Conservation (phyloP, 148 eudicot species). For the Cornus florida region DNA sequence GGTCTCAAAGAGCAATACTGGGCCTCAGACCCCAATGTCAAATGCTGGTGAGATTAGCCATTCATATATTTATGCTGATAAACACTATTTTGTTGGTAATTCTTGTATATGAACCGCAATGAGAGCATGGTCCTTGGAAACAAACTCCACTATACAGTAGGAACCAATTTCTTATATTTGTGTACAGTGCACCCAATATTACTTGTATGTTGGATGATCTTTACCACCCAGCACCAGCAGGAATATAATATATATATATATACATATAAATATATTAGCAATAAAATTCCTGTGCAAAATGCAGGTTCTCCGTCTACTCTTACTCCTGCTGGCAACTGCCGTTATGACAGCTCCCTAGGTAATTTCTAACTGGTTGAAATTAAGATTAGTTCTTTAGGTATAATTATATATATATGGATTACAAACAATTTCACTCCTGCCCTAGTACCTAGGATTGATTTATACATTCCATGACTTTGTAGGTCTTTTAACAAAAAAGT, state of each 20-base stretch:
- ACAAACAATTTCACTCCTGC: background rate
- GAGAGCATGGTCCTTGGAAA: slow-evolving; percentile 7
- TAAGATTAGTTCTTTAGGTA: background rate
- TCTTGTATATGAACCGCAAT: slow-evolving; percentile 1
- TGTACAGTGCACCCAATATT: background rate
- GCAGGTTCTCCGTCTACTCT: slow-evolving; percentile 70
- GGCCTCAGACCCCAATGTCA: slow-evolving; percentile 69
- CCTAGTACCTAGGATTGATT: background rate
- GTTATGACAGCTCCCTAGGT: slow-evolving; percentile 96
- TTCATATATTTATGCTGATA: background rate
- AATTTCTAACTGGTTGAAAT: slow-evolving; percentile 18
- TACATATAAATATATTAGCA: background rate
- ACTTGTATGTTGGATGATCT: background rate
- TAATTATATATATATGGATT: background rate
- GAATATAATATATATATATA: background rate
- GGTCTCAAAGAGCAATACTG: slow-evolving; percentile 52
- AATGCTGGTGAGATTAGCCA: slow-evolving; percentile 55
- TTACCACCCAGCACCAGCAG: background rate
- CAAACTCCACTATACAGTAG: background rate
- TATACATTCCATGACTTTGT: slow-evolving; percentile 15
- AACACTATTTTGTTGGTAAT: slow-evolving; percentile 1
- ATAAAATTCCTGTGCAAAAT: slow-evolving; percentile 9
- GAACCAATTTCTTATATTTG: background rate
- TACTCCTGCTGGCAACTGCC: slow-evolving; percentile 84
- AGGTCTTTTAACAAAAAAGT: slow-evolving; percentile 91